A percentile compares a stretch with the other conserved stretches of the same genome.
Evolutionary conservation across 2,329 filamentous ascomycete genomes (phyloP).

Genomic region (Penicillium nordicum): DNA sequence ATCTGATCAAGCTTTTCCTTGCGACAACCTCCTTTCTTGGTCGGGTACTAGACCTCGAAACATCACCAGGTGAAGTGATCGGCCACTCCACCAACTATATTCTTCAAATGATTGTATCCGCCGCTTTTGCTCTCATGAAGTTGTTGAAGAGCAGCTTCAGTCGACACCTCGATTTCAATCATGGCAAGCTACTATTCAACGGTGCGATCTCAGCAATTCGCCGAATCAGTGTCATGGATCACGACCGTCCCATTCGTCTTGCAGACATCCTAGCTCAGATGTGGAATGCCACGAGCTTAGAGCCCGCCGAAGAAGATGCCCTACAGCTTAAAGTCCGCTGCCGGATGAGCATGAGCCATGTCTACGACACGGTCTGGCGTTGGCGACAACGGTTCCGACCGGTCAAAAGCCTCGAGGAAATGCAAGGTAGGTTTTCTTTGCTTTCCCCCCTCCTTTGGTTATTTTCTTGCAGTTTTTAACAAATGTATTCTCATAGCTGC

Average conservation of each 20-base stretch:
- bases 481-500: constrained; percentile 10
- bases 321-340: constrained; percentile 61
- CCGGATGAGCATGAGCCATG: constrained; percentile 63
- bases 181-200: constrained; percentile 56
- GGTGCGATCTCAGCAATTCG: constrained; percentile 57
- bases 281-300: constrained; percentile 52
- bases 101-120: constrained; percentile 63
- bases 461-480: constrained; percentile 19
- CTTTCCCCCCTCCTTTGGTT: constrained; percentile 1
- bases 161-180: constrained; percentile 51
- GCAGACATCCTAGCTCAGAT: constrained; percentile 63
- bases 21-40: constrained; percentile 47
- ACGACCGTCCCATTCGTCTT: constrained; percentile 61
- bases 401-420: constrained; percentile 56
- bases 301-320: constrained; percentile 35
- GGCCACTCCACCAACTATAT: constrained; percentile 59
- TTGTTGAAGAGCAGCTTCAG: constrained; percentile 62
- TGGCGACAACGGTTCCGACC: constrained; percentile 65
- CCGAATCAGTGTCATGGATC: constrained; percentile 58
- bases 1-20: constrained; percentile 43
- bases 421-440: constrained; percentile 58
- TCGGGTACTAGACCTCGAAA: constrained; percentile 44
- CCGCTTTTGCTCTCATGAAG: constrained; percentile 61
- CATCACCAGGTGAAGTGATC: constrained; percentile 46
- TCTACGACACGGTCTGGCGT: constrained; percentile 64